These are phyloP conservation scores for Cladosporium austrohemisphaericum DNA, from an alignment of 2,329 filamentous ascomycete species.

Conservation along the genomic window DNA sequence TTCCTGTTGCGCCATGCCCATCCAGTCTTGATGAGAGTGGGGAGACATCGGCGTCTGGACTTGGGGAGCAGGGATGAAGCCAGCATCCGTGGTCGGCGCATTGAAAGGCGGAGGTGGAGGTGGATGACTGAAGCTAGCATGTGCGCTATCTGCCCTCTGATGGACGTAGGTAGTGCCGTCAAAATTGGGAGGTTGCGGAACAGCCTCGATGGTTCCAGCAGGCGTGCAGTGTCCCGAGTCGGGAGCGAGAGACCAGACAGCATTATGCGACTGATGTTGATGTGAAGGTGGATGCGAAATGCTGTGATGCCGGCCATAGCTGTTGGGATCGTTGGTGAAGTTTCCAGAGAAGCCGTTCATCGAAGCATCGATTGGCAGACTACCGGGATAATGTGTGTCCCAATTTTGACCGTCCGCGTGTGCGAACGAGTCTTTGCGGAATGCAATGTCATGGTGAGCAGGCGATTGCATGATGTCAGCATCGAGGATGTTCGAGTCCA, in stretches of 20 bases:
- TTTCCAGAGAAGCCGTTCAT: constrained; percentile 18
- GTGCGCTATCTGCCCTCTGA: constrained; percentile 26
- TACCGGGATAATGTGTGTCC: constrained; percentile 27
- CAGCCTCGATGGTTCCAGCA: constrained; percentile 66
- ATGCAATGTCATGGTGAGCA: constrained; percentile 16
- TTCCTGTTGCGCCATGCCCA: constrained; percentile 50
- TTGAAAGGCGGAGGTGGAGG: constrained; percentile 39
- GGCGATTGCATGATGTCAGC: constrained; percentile 32
- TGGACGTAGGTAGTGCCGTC: constrained; percentile 23
- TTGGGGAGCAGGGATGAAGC: constrained; percentile 48
- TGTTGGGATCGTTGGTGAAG: constrained; percentile 14
- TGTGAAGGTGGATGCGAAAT: constrained; percentile 12
- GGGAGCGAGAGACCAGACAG: constrained; percentile 58
- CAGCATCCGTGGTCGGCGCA: constrained; percentile 30
- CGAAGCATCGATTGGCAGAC: constrained; percentile 22
- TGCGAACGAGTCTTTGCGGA: constrained; percentile 34
- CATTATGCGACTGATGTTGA: constrained; percentile 45
- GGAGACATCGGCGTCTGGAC: constrained; percentile 58
- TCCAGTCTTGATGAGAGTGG: constrained; percentile 59
- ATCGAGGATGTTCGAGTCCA: constrained; percentile 14
- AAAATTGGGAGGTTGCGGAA: constrained; percentile 42
- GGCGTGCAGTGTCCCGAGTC: constrained; percentile 71
- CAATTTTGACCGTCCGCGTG: constrained; percentile 28
- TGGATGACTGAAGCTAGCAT: constrained; percentile 38
- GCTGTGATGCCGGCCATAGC: constrained; percentile 16